phyloP scores from a whole-genome alignment of 768 basidiomycete species.

The Roridomyces roridus region DNA sequence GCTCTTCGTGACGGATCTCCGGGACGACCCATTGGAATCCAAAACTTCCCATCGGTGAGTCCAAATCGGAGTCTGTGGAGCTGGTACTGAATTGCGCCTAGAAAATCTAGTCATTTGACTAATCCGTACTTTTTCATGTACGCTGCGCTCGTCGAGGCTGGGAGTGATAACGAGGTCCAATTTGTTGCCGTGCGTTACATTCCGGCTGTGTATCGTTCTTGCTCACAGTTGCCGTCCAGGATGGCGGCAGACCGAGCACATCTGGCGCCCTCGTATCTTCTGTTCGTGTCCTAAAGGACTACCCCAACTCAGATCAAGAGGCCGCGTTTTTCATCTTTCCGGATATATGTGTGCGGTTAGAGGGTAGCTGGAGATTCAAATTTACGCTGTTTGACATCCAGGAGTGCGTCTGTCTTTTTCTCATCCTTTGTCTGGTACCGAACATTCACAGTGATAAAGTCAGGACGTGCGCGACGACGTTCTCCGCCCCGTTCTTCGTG shows the following conservation, averaged over 20 bases:
- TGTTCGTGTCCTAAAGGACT: slow-evolving; percentile 24
- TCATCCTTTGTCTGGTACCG: neutral
- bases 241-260: slow-evolving; percentile 21
- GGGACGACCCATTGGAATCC: slow-evolving; percentile 5
- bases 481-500: slow-evolving; percentile 51
- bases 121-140: slow-evolving; percentile 28
- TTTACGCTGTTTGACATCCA: slow-evolving; percentile 21
- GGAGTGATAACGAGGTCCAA: slow-evolving; percentile 17
- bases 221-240: neutral
- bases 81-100: neutral
- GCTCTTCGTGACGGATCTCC: slow-evolving; percentile 17
- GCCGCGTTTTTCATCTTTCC: slow-evolving; percentile 27
- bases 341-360: slow-evolving; percentile 24
- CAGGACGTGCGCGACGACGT: slow-evolving; percentile 45
- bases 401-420: slow-evolving; percentile 1
- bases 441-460: slow-evolving; percentile 38
- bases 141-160: slow-evolving; percentile 16
- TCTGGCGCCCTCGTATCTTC: slow-evolving; percentile 23
- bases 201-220: neutral
- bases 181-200: slow-evolving; percentile 9
- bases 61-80: neutral
- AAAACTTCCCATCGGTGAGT: slow-evolving; percentile 3
- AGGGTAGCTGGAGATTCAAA: slow-evolving; percentile 26
- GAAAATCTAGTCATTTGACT: slow-evolving; percentile 13
- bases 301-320: slow-evolving; percentile 21